Percentiles rank a stretch among this genome's conserved stretches.
Conservation (phyloP, 768 basidiomycete genomes). For the Astraeus odoratus region DNA sequence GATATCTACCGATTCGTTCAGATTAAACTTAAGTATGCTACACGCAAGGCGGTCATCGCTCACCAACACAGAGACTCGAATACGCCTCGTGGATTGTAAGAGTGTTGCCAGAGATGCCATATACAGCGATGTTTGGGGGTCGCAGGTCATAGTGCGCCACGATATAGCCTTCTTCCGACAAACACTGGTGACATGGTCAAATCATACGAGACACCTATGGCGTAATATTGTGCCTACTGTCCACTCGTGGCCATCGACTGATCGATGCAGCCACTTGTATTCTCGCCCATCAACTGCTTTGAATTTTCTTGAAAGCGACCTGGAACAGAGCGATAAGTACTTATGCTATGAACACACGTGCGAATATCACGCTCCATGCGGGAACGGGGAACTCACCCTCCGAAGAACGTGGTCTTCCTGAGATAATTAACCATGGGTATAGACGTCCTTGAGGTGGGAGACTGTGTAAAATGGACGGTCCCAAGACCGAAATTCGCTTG, state of each 20-base stretch:
- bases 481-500: slow-evolving; percentile 49
- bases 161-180: slow-evolving; percentile 43
- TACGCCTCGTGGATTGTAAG: slow-evolving; percentile 54
- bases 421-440: slow-evolving; percentile 62
- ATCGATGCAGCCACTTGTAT: slow-evolving; percentile 60
- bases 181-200: slow-evolving; percentile 38
- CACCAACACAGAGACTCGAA: slow-evolving; percentile 47
- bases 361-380: neutral
- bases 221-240: slow-evolving; percentile 43
- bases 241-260: slow-evolving; percentile 61
- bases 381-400: slow-evolving; percentile 48
- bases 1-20: slow-evolving; percentile 35
- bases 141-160: slow-evolving; percentile 65
- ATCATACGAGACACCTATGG: slow-evolving; percentile 6
- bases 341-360: neutral
- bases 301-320: slow-evolving; percentile 66
- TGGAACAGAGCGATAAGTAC: slow-evolving; percentile 17
- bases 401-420: slow-evolving; percentile 56
- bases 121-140: slow-evolving; percentile 46
- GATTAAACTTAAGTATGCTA: neutral
- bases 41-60: slow-evolving; percentile 18
- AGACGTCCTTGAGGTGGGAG: slow-evolving; percentile 31
- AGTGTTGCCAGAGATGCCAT: slow-evolving; percentile 55
- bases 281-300: slow-evolving; percentile 61
- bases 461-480: slow-evolving; percentile 45